Evolutionary conservation across 2,329 filamentous ascomycete species (phyloP), one percentile per base, ranked within the genome.

Genomic region (Penicillium sclerotiorum): DNA sequence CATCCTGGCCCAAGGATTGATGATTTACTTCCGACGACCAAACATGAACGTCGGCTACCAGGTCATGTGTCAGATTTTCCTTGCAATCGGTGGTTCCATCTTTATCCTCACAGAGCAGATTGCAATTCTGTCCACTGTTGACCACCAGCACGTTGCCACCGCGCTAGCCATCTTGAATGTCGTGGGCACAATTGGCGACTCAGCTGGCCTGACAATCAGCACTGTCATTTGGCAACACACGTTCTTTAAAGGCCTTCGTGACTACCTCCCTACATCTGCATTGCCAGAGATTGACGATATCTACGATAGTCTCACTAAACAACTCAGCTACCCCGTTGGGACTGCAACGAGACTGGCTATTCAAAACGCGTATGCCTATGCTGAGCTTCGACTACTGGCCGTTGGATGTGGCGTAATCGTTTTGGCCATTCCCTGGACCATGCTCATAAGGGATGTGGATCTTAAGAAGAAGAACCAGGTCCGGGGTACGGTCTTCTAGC

Each of bases 211-310:
- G 7, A 77, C 82, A 2, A 77, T 87, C 42, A 76, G 82, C 2
- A 75, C 74, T 0, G 81, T 82, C 8, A 84, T 87, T 57, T 87
- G 83, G 83, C 80, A 77, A 0, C 76, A 79, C 50, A 78, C 80
- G 0, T 81, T 86, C 66, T 72, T 72, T 5, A 64, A 69, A 3
- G 72, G 73, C 0, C 71, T 85, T 2, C 48, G 48, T 13, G 60
- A 62, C 41, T 70, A 78, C 47, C 70, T 84, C 0, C 80, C 81
- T 1, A 28, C 49, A 8, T 52, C 45, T n/a, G 51, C 43, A 1
- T 41, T 57, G 41, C 13, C 2, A 59, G 69, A 74, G 40, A 15
- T 76, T 1, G 63, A 60, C 8, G 38, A 38, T 7, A 78, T 84
- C 41, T 79, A 80, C 50, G 76, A 72, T n/a, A 66, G 71, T 47